phyloP scores from a whole-genome alignment of 768 basidiomycete genomes.

The Amyloporia xantha region DNA sequence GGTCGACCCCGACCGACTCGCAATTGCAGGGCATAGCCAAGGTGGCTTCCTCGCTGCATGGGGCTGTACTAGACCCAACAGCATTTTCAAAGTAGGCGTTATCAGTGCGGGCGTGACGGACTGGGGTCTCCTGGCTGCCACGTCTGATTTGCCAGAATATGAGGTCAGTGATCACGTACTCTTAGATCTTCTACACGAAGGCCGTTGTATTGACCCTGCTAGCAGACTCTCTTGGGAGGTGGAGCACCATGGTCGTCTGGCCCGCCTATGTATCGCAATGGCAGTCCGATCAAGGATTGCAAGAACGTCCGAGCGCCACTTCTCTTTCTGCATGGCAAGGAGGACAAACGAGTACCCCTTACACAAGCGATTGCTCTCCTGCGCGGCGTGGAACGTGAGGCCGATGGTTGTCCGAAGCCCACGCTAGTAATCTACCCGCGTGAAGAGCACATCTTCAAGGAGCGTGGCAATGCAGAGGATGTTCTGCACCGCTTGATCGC shows the following conservation, averaged over 20 bases:
- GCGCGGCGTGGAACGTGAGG: background rate
- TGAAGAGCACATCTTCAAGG: slow-evolving; percentile 1
- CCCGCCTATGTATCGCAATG: background rate
- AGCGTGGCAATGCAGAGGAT: slow-evolving; percentile 2
- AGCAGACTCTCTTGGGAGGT: background rate
- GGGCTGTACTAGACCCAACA: slow-evolving; percentile 1
- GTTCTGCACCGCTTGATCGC: background rate
- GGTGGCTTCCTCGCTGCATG: slow-evolving; percentile 4
- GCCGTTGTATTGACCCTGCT: background rate
- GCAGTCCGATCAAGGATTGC: background rate
- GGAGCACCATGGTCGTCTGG: background rate
- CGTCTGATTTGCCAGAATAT: background rate
- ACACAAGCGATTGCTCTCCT: slow-evolving; percentile 2
- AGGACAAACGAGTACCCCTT: slow-evolving; percentile 2
- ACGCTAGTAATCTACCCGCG: slow-evolving; percentile 3
- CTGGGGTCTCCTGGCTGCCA: slow-evolving; percentile 1
- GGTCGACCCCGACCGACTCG: background rate
- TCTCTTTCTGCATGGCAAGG: slow-evolving; percentile 1
- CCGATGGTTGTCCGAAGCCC: background rate
- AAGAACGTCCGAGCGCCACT: background rate
- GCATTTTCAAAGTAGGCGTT: background rate
- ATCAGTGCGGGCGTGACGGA: slow-evolving; percentile 1
- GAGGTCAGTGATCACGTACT: slow-evolving; percentile 3
- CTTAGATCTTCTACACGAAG: background rate
- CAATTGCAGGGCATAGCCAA: slow-evolving; percentile 3